phyloP scores from a whole-genome alignment of 352 stramenopile genomes.

The Pythium sp. region DNA sequence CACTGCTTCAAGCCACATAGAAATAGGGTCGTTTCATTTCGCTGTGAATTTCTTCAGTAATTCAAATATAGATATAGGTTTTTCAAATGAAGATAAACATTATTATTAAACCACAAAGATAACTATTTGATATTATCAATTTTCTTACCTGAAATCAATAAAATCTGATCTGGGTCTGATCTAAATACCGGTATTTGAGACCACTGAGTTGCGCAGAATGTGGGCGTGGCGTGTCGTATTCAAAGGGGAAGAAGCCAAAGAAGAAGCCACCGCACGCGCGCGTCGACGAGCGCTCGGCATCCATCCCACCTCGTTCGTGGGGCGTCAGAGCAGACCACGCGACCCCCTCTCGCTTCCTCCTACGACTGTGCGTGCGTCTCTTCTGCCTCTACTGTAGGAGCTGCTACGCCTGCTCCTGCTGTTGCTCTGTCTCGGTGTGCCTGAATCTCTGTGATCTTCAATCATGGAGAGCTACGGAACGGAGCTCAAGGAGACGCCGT shows the following conservation, averaged over 20 bases:
- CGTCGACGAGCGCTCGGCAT: conserved; percentile 7
- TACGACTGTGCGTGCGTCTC: not conserved
- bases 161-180: not conserved
- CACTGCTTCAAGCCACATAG: not conserved
- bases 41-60: not conserved
- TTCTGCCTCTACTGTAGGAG: not conserved
- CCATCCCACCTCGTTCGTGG: not conserved
- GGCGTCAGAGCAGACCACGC: not conserved
- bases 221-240: not conserved
- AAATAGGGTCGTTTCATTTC: conserved; percentile 1
- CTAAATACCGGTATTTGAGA: not conserved
- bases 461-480: conserved; percentile 82
- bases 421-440: not conserved
- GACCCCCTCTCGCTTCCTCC: not conserved
- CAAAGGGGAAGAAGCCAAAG: not conserved
- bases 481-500: conserved; percentile 87
- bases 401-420: not conserved
- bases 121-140: not conserved
- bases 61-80: not conserved
- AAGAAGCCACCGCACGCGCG: conserved; percentile 8
- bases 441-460: conserved; percentile 3
- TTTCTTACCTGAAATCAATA: not conserved
- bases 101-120: too few species aligned
- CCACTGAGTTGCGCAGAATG: conserved; percentile 6
- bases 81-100: not conserved